phyloP scores from a whole-genome alignment of 805 yeast genomes.

The Pichia heedii region DNA sequence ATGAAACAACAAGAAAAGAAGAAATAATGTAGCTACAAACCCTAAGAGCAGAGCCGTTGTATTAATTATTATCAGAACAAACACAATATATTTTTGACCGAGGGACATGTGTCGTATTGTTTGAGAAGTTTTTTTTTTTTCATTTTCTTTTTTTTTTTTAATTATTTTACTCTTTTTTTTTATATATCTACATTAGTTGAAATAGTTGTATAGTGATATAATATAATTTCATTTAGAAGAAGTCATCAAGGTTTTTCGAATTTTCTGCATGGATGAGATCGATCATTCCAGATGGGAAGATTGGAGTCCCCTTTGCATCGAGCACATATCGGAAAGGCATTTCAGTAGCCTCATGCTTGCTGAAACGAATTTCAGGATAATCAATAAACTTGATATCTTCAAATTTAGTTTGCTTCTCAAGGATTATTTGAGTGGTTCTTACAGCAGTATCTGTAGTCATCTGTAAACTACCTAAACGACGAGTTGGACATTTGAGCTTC shows the following conservation, averaged over 20 bases:
- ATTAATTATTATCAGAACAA: too few relatives aligned
- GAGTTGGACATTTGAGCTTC: slow-evolving; percentile 78
- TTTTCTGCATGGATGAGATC: slow-evolving; percentile 78
- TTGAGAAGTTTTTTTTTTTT: too few relatives aligned
- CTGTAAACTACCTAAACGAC: slow-evolving; percentile 79
- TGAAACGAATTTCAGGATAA: slow-evolving; percentile 88
- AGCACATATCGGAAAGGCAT: slow-evolving; percentile 94
- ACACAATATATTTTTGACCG: too few relatives aligned
- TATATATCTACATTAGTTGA: too few relatives aligned
- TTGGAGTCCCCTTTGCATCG: slow-evolving; percentile 57
- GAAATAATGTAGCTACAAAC: too few relatives aligned
- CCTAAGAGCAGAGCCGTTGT: background rate
- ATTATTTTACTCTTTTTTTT: too few relatives aligned
- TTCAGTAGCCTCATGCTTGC: slow-evolving; percentile 84
- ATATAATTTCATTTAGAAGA: slow-evolving; percentile 28
- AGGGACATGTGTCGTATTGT: too few relatives aligned
- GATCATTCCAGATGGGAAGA: slow-evolving; percentile 87
- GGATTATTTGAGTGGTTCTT: slow-evolving; percentile 76
- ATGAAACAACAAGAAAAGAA: too few relatives aligned
- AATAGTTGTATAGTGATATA: background rate
- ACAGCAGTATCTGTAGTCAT: slow-evolving; percentile 99
- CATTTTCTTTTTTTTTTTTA: background rate
- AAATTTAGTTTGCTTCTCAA: slow-evolving; percentile 46
- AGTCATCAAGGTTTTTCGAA: slow-evolving; percentile 71
- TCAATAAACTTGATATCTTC: slow-evolving; percentile 79